Evolutionary conservation across 2,329 filamentous ascomycete species (phyloP).

Genomic region (Trichoderma polysporum): DNA sequence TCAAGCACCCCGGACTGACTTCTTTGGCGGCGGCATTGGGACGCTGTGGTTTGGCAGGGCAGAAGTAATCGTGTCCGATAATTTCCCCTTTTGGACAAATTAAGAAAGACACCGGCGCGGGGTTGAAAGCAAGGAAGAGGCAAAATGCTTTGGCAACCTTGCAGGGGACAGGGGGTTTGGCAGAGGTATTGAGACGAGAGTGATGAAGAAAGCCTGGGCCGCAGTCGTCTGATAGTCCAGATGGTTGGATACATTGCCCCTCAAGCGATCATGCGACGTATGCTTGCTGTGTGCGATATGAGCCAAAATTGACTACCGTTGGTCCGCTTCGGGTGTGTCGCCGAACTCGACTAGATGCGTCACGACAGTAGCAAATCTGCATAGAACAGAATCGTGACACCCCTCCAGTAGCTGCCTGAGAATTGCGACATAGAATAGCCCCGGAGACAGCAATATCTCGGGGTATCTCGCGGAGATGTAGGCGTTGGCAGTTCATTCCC

Average conservation of each 20-base stretch:
- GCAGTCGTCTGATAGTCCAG: neutral
- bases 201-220: neutral
- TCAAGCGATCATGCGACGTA: neutral
- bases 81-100: conserved; percentile 14
- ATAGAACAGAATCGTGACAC: neutral
- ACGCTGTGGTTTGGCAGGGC: neutral
- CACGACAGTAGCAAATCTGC: neutral
- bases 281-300: neutral
- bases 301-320: neutral
- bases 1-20: neutral
- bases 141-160: neutral
- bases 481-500: neutral
- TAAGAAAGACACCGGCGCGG: neutral
- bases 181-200: neutral
- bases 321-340: neutral
- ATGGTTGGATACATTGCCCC: neutral
- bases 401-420: neutral
- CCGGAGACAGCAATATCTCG: neutral
- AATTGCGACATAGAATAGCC: neutral
- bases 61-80: neutral
- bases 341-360: neutral
- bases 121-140: neutral
- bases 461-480: conserved; percentile 9
- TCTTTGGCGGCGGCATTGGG: conserved; percentile 3
- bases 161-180: neutral